Evolutionary conservation across 768 basidiomycete species (phyloP).

Genomic region (Brasilioporus rufonigricans): DNA sequence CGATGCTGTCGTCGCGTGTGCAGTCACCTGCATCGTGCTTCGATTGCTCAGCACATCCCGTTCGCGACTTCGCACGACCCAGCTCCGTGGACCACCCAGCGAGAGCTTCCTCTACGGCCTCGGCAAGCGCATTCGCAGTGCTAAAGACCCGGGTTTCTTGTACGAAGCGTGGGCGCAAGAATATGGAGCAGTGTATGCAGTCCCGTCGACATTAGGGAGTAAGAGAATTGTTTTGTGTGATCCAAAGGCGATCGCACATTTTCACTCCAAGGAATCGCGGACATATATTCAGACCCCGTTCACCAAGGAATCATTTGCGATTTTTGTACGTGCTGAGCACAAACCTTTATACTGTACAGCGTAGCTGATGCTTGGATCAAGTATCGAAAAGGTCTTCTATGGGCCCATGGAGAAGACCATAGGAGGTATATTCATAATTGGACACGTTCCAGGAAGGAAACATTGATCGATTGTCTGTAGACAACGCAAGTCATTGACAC

Average conservation of each 20-base stretch:
- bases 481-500: slow-evolving; percentile 37
- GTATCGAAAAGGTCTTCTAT: slow-evolving; percentile 30
- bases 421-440: slow-evolving; percentile 31
- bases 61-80: slow-evolving; percentile 14
- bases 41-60: slow-evolving; percentile 28
- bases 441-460: background rate
- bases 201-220: slow-evolving; percentile 16
- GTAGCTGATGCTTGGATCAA: background rate
- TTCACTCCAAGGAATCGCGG: slow-evolving; percentile 11
- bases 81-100: slow-evolving; percentile 19
- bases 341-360: slow-evolving; percentile 19
- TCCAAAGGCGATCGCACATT: slow-evolving; percentile 34
- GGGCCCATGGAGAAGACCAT: slow-evolving; percentile 43
- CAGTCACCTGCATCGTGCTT: slow-evolving; percentile 3
- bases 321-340: background rate
- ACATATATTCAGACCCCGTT: slow-evolving; percentile 43
- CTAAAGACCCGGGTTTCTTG: background rate
- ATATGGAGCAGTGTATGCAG: slow-evolving; percentile 17
- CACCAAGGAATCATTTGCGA: slow-evolving; percentile 32
- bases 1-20: background rate
- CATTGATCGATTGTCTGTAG: slow-evolving; percentile 9
- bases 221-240: slow-evolving; percentile 32
- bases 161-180: slow-evolving; percentile 25
- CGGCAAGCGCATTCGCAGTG: background rate
- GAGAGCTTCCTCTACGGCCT: slow-evolving; percentile 19